phyloP scores from a whole-genome alignment of 768 basidiomycete genomes.

The Macrolepiota fuliginosa region DNA sequence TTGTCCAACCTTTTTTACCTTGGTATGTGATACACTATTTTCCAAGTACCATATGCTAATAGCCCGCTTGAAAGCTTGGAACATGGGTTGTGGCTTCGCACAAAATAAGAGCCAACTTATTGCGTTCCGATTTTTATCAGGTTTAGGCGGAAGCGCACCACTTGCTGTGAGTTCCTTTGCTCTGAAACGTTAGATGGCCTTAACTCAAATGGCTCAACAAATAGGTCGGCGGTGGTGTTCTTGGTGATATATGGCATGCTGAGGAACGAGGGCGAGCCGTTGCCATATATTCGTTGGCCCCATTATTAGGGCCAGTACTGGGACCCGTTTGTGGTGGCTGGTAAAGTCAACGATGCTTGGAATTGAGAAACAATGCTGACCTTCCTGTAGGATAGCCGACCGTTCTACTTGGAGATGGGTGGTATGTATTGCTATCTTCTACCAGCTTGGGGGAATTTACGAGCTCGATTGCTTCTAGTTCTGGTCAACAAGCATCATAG shows the following conservation, averaged over 20 bases:
- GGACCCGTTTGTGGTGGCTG: slow-evolving; percentile 65
- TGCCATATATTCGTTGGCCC: slow-evolving; percentile 63
- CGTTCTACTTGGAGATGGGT: slow-evolving; percentile 73
- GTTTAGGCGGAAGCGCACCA: slow-evolving; percentile 73
- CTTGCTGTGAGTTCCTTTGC: slow-evolving; percentile 48
- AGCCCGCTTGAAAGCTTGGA: slow-evolving; percentile 45
- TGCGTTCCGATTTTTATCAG: slow-evolving; percentile 66
- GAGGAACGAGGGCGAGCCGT: slow-evolving; percentile 66
- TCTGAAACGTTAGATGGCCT: slow-evolving; percentile 25
- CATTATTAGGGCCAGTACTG: slow-evolving; percentile 61
- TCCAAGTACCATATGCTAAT: not conserved
- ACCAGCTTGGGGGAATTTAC: not conserved
- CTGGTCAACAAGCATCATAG: slow-evolving; percentile 63
- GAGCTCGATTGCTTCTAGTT: slow-evolving; percentile 36
- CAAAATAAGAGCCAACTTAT: slow-evolving; percentile 56
- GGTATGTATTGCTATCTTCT: slow-evolving; percentile 29
- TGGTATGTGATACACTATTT: slow-evolving; percentile 29
- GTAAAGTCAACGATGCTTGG: slow-evolving; percentile 19
- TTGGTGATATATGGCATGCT: slow-evolving; percentile 58
- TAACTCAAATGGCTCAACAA: slow-evolving; percentile 24
- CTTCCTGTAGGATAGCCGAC: slow-evolving; percentile 46
- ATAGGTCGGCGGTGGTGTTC: slow-evolving; percentile 60
- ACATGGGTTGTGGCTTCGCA: slow-evolving; percentile 62
- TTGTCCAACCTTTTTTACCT: slow-evolving; percentile 65
- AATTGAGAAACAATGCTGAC: slow-evolving; percentile 11